These are phyloP conservation scores for Teratosphaeria epicoccoides DNA, from an alignment of 2,329 filamentous ascomycete species.

Conservation along the genomic window DNA sequence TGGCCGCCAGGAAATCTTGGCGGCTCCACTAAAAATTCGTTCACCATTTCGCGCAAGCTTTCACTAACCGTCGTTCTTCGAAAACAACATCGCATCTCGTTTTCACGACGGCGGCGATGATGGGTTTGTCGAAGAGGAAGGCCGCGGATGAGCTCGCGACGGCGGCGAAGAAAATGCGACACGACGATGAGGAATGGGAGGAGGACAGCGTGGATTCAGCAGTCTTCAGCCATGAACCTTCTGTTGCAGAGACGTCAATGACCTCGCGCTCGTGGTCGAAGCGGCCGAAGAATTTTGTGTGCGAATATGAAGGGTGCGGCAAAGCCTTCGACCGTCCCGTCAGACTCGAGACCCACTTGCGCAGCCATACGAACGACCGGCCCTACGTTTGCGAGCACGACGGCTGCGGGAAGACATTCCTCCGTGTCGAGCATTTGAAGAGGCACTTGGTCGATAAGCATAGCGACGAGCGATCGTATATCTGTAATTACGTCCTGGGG, in stretches of 20 bases:
- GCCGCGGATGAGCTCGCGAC: neutral
- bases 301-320: slow-evolving; percentile 60
- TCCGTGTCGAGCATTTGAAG: slow-evolving; percentile 74
- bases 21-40: neutral
- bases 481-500: slow-evolving; percentile 47
- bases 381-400: slow-evolving; percentile 62
- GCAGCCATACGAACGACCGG: slow-evolving; percentile 77
- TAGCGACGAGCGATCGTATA: slow-evolving; percentile 56
- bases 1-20: neutral
- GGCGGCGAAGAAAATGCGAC: neutral
- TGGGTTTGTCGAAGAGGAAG: neutral
- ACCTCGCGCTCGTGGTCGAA: slow-evolving; percentile 8
- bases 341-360: slow-evolving; percentile 65
- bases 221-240: slow-evolving; percentile 2
- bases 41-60: neutral
- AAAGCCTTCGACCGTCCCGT: slow-evolving; percentile 85
- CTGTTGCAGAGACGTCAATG: slow-evolving; percentile 16
- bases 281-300: slow-evolving; percentile 63
- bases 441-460: slow-evolving; percentile 79
- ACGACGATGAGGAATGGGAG: slow-evolving; percentile 3
- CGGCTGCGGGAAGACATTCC: slow-evolving; percentile 72
- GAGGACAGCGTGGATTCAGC: neutral
- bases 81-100: neutral
- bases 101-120: neutral
- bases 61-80: neutral